phyloP scores from a whole-genome alignment of 2,329 filamentous ascomycete species.

The Fusarium nematophilum region DNA sequence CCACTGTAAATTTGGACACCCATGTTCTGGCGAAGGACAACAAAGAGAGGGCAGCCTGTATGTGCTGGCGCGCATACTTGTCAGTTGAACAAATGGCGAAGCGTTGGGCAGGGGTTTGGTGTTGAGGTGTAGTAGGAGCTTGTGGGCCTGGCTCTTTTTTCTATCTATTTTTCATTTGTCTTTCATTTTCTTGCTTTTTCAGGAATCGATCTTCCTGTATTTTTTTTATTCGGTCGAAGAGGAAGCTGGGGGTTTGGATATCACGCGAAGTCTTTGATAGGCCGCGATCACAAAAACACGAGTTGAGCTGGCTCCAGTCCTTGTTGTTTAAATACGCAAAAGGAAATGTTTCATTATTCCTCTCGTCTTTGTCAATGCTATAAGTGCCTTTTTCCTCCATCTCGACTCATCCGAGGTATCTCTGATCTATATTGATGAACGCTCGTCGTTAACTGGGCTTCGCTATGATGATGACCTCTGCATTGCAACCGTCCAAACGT shows the following conservation, averaged over 20 bases:
- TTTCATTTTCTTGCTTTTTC: background rate
- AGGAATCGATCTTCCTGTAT: slow-evolving; percentile 3
- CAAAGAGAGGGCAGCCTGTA: background rate
- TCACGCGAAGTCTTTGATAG: background rate
- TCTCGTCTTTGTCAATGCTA: slow-evolving; percentile 1
- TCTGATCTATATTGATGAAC: slow-evolving; percentile 24
- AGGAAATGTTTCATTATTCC: slow-evolving; percentile 15
- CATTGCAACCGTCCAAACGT: slow-evolving; percentile 3
- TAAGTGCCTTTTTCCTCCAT: background rate
- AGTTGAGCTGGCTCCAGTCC: slow-evolving; percentile 24
- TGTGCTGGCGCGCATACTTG: background rate
- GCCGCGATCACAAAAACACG: slow-evolving; percentile 2
- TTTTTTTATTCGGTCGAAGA: slow-evolving; percentile 1
- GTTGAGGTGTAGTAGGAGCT: background rate
- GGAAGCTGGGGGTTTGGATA: slow-evolving; percentile 1
- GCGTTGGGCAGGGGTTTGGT: background rate
- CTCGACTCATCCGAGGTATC: slow-evolving; percentile 27
- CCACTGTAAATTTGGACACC: background rate
- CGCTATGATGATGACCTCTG: slow-evolving; percentile 16
- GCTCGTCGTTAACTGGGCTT: slow-evolving; percentile 7
- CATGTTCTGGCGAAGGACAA: background rate
- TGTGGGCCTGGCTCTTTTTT: background rate
- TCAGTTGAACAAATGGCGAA: background rate
- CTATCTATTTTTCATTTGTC: slow-evolving; percentile 19
- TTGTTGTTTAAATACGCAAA: slow-evolving; percentile 6